Percentiles rank a stretch among this genome's conserved stretches.
These are phyloP conservation scores for Monosporozyma aerobia DNA, from an alignment of 805 yeast genomes.

Conservation along the genomic window DNA sequence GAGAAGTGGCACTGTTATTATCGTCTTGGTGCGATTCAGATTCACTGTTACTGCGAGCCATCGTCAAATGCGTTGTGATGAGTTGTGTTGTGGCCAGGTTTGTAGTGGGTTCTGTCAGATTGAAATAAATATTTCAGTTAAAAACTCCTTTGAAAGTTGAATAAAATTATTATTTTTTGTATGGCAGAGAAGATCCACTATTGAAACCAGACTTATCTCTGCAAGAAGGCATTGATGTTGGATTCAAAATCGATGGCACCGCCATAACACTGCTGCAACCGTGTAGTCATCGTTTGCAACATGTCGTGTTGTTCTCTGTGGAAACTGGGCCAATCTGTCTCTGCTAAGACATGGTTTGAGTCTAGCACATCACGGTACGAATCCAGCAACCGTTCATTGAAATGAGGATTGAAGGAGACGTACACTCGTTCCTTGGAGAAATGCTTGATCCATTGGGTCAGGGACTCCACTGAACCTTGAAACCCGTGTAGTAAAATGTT, in stretches of 20 bases:
- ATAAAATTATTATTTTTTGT: background rate
- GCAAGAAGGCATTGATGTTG: constrained; percentile 6
- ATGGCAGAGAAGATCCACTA: background rate
- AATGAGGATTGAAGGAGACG: constrained; percentile 26
- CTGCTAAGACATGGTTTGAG: background rate
- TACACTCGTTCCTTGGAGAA: constrained; percentile 18
- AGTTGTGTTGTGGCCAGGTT: too few relatives aligned
- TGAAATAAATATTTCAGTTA: background rate
- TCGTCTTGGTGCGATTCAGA: constrained; percentile 14
- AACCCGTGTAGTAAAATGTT: constrained; percentile 69
- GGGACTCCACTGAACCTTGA: constrained; percentile 68
- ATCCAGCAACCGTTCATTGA: constrained; percentile 10
- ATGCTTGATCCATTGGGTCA: constrained; percentile 32
- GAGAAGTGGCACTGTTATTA: background rate
- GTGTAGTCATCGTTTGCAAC: background rate
- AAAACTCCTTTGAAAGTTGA: background rate
- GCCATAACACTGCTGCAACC: background rate
- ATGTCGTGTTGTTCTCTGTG: background rate
- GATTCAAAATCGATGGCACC: background rate
- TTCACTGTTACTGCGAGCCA: constrained; percentile 23
- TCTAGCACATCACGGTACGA: background rate
- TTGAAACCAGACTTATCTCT: background rate
- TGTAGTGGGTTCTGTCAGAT: background rate
- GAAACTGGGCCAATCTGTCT: background rate
- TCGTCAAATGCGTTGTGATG: background rate